Evolutionary conservation across 2,329 filamentous ascomycete genomes (phyloP).

Genomic region (Colletotrichum salicis): DNA sequence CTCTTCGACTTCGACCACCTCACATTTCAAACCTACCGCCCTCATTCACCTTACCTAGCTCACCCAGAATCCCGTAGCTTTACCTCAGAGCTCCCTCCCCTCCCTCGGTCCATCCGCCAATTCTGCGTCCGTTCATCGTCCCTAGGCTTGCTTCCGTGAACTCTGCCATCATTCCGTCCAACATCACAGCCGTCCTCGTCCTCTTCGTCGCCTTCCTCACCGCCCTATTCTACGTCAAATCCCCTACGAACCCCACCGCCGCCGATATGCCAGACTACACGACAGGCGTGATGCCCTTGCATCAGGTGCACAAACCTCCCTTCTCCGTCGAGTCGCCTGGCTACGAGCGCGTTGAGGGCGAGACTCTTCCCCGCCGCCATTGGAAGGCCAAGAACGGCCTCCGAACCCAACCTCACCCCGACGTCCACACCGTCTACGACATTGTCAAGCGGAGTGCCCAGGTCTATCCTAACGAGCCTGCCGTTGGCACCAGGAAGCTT

Average conservation of each 20-base stretch:
- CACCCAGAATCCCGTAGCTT: neutral
- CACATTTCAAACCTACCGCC: neutral
- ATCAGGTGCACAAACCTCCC: constrained; percentile 74
- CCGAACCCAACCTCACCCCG: constrained; percentile 71
- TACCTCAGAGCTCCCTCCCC: constrained; percentile 6
- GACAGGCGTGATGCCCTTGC: constrained; percentile 60
- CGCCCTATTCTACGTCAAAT: neutral
- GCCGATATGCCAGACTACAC: constrained; percentile 49
- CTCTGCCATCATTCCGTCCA: constrained; percentile 29
- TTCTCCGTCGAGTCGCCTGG: constrained; percentile 80
- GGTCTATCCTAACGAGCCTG: constrained; percentile 70
- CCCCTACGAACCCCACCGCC: neutral
- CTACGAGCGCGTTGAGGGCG: constrained; percentile 76
- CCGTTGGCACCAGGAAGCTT: constrained; percentile 77
- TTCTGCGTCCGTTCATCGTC: constrained; percentile 6
- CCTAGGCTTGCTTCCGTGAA: constrained; percentile 10
- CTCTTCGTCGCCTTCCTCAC: constrained; percentile 20
- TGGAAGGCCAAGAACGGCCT: constrained; percentile 77
- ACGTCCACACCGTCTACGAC: constrained; percentile 81
- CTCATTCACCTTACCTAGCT: neutral
- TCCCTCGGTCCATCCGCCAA: constrained; percentile 5
- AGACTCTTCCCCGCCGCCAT: constrained; percentile 86
- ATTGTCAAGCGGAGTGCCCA: constrained; percentile 77
- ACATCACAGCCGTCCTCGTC: constrained; percentile 18
- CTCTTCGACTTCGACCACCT: neutral